A percentile compares a stretch with the other conserved stretches of the same genome.
Evolutionary conservation across 2,329 filamentous ascomycete genomes (phyloP).

Genomic region (Paraphaeosphaeria sporulosa): DNA sequence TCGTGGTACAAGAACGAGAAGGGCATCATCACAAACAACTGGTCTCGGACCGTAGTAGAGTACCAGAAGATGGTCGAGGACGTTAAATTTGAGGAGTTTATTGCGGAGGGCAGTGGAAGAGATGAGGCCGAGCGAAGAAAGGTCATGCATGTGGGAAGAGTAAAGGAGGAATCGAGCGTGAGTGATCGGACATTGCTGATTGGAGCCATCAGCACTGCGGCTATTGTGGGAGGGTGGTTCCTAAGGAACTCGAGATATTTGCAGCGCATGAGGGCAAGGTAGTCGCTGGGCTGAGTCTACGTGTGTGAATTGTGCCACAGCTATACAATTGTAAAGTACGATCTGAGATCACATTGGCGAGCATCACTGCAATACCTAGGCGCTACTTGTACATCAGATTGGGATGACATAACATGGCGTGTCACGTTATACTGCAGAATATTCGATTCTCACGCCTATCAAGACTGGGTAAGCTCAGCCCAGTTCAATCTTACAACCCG

Average conservation of each 20-base stretch:
- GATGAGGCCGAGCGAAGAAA: conserved; percentile 30
- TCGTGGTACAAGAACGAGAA: conserved; percentile 65
- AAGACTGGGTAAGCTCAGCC: too few species aligned
- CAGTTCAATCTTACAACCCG: too few species aligned
- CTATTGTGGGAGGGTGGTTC: conserved; percentile 21
- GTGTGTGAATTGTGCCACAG: neutral
- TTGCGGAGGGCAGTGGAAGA: conserved; percentile 26
- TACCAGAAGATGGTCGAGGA: conserved; percentile 59
- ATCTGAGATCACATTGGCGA: neutral
- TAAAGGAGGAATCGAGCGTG: conserved; percentile 54
- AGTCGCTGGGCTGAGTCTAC: neutral
- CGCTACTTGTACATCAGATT: too few species aligned
- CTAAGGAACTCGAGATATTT: neutral
- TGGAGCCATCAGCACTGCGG: conserved; percentile 46
- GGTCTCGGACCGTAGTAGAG: conserved; percentile 61
- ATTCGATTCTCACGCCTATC: too few species aligned
- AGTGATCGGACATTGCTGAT: conserved; percentile 49
- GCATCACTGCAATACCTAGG: too few species aligned
- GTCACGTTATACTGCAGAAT: too few species aligned
- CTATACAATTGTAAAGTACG: neutral
- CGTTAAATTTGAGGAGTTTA: conserved; percentile 57
- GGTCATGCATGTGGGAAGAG: conserved; percentile 50
- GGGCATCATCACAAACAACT: conserved; percentile 66
- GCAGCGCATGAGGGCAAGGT: neutral
- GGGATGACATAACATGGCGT: too few species aligned